Evolutionary conservation across 1,139 yeast genomes (phyloP), one percentile per base, ranked within the genome.

Genomic region (Hyphopichia khmerensis): DNA sequence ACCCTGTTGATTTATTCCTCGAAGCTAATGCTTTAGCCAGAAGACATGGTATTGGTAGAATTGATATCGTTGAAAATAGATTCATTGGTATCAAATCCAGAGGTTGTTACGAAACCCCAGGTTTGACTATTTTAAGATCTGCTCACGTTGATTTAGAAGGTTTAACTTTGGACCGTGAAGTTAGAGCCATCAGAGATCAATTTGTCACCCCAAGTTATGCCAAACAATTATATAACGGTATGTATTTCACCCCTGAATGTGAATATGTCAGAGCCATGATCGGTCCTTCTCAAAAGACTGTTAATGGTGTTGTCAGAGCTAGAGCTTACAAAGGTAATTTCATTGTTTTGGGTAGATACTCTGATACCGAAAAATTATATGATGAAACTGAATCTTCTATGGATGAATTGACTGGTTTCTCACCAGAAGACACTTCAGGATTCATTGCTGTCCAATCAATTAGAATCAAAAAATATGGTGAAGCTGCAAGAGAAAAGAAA

Each of bases 91-190:
- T 93, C 70, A 93, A 93, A 74, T 91, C 98, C 52, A 88, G 99
- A 79, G 99, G 99, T 46, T 93, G 99, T 77, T 93, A 93, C 75
- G 99, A 93, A 75, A 95, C 98, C 52, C 99, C 99, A 55, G 99
- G 98, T 67, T 82, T 93, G 62, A 91, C 99, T 51, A 69, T 93
- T 52, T 84, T 93, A 72, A 88, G 99, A 81, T 71, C 82, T 43
- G 87, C 98, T 41, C 99, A 93, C 72, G 82, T 93, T 65, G 99
- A 93, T 66, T 77, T 93, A 60, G 99, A 93, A 77, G 99, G 99
- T 60, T 82, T 93, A 60, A 93, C 96, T 37, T 76, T 93, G 61
- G 99, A 93, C 72, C 87, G 97, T 72, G 99, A 93, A 73, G 98
- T 93, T 52, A 87, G 99, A 70, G 91, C 95, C 48, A 77, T 93